Conservation (phyloP, 176 grass and related monocot species). For the Raddia distichophylla region DNA sequence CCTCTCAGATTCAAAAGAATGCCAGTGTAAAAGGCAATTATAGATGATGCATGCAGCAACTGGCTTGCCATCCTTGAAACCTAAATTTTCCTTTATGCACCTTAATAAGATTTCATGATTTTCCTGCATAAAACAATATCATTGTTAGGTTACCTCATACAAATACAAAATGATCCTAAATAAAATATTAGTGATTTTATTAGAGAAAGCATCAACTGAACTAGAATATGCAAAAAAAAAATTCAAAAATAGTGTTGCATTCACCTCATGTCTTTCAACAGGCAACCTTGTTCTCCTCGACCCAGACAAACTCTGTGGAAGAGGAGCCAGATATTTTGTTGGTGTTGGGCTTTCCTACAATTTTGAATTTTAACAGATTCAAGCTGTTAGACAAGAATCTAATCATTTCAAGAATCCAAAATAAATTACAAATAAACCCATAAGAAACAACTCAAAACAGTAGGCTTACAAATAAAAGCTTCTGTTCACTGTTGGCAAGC, state of each 20-base stretch:
- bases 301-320: slow-evolving; percentile 60
- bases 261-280: slow-evolving; percentile 87
- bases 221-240: not conserved
- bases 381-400: slow-evolving; percentile 33
- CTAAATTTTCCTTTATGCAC: slow-evolving; percentile 92
- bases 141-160: slow-evolving; percentile 32
- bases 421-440: slow-evolving; percentile 11
- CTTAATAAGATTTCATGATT: slow-evolving; percentile 83
- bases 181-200: slow-evolving; percentile 16
- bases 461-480: slow-evolving; percentile 75
- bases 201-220: slow-evolving; percentile 22
- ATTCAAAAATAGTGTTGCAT: slow-evolving; percentile 19
- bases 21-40: slow-evolving; percentile 86
- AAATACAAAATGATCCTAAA: slow-evolving; percentile 19
- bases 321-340: slow-evolving; percentile 63
- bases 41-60: slow-evolving; percentile 91
- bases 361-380: slow-evolving; percentile 10
- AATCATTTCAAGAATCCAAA: slow-evolving; percentile 15
- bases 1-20: slow-evolving; percentile 83
- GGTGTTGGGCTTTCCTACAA: slow-evolving; percentile 75
- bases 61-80: slow-evolving; percentile 87
- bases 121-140: slow-evolving; percentile 60
- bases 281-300: slow-evolving; percentile 62
- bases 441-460: slow-evolving; percentile 1
- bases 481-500: slow-evolving; percentile 51